Base-by-base conservation (phyloP, 768 basidiomycete species). In the Fomitopsis serialis region DNA sequence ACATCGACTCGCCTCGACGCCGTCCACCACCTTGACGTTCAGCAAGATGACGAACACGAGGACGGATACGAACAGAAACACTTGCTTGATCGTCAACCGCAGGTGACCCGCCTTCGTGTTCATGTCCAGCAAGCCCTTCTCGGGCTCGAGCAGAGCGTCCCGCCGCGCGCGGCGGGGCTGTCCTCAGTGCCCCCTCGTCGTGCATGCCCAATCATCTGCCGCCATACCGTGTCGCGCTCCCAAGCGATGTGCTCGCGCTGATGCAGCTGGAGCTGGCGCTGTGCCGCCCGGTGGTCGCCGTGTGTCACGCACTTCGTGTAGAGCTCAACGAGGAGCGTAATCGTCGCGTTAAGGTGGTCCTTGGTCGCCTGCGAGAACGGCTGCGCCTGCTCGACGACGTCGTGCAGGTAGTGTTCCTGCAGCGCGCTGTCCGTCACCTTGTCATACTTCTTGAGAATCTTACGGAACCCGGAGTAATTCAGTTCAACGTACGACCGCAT, bases 391-490 rank as follows among this genome's bases (percentile, higher is more conserved):
- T 93, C 85, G 4, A 96, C 88, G 2, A 77, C 70, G 7, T 82
- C 74, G 52, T 85, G 82, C 54, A 95, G 72, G 63, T 95, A 96
- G 13, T 74, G 72, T 52, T 88, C 82, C 76, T 93, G 86, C 55
- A 94, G 80, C 81, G 89, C 60, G 55, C 80, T 87, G 58, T 83
- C 79, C 2, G 87, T 92, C 58, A 97, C 89, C 70, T 98, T 98
- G 78, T 98, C 94, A 64, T 95, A 96, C 88, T 98, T 98, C 72
- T 98, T 98, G 64, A 95, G 67, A 35, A 96, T 94, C 76, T 98
- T 98, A 60, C 92, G 81, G 71, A 98, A 92, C 1, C 94, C 96
- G 0, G 92, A 89, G 66, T 91, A 80, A 67, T 98, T 98, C 53
- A 97, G 73, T 62, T 98, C 92, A 52, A 92, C 83, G 58, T 92